phyloP scores from a whole-genome alignment of 2,329 filamentous ascomycete genomes.

The Tricladium varicosporioides region DNA sequence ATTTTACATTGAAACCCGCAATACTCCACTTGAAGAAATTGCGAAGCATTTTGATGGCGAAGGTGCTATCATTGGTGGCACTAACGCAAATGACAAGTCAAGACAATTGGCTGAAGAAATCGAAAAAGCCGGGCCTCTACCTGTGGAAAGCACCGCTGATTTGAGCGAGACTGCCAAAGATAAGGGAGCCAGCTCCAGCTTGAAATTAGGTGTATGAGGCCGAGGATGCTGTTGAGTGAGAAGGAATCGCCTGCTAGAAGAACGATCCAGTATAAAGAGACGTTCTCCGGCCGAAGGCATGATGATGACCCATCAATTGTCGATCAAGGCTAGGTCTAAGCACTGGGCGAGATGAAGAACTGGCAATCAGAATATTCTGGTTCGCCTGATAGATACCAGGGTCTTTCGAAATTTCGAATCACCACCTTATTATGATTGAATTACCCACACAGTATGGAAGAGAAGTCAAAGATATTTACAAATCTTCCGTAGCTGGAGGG shows the following conservation, averaged over 20 bases:
- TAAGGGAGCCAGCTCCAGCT: neutral
- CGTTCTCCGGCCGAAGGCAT: too few species aligned
- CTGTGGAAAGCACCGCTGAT: neutral
- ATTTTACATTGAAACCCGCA: conserved; percentile 40
- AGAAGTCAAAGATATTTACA: too few species aligned
- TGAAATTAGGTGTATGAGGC: neutral
- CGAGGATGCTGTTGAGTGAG: neutral
- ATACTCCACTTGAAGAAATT: conserved; percentile 43
- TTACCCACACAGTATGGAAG: too few species aligned
- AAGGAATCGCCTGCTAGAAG: neutral
- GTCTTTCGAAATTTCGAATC: too few species aligned
- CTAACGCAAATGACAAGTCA: conserved; percentile 12
- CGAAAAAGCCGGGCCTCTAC: conserved; percentile 6
- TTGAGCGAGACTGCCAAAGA: conserved; percentile 3
- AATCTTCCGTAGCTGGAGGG: too few species aligned
- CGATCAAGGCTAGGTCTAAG: too few species aligned
- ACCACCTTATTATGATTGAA: too few species aligned
- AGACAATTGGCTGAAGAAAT: conserved; percentile 16
- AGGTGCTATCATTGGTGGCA: conserved; percentile 29
- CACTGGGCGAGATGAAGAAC: too few species aligned
- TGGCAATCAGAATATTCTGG: too few species aligned
- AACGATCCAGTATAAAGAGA: neutral
- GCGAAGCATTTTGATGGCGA: conserved; percentile 43
- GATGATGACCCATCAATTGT: too few species aligned
- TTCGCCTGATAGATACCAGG: too few species aligned